Conservation (phyloP, 495 filamentous ascomycete species). For the Neurospora sp. region DNA sequence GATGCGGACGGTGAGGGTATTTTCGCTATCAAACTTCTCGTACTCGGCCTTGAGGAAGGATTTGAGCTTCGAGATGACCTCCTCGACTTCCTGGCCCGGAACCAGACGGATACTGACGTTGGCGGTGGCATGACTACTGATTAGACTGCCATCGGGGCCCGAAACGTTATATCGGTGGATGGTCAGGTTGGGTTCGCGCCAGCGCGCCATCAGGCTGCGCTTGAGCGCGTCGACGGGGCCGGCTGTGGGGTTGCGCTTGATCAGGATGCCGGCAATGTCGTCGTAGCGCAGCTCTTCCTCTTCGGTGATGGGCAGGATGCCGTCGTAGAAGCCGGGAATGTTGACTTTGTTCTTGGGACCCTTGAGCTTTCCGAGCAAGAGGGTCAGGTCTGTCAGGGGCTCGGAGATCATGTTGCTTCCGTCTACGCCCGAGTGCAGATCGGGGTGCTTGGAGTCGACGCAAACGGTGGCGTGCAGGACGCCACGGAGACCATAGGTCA, state of each 20-base stretch:
- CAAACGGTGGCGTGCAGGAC: slow-evolving; percentile 88
- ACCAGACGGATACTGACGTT: slow-evolving; percentile 86
- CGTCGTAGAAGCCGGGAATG: slow-evolving; percentile 73
- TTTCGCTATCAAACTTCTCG: slow-evolving; percentile 59
- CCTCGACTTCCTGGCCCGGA: slow-evolving; percentile 74
- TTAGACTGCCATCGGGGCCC: slow-evolving; percentile 74
- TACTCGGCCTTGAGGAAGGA: slow-evolving; percentile 65
- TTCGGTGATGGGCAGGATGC: slow-evolving; percentile 62
- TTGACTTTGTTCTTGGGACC: slow-evolving; percentile 52
- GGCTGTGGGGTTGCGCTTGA: slow-evolving; percentile 56
- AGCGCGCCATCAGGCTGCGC: slow-evolving; percentile 75
- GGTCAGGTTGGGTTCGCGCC: slow-evolving; percentile 92
- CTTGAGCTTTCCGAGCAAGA: slow-evolving; percentile 68
- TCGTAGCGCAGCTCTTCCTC: slow-evolving; percentile 75
- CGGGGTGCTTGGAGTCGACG: slow-evolving; percentile 73
- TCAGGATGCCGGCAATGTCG: slow-evolving; percentile 67
- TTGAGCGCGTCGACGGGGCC: slow-evolving; percentile 59
- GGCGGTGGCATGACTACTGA: slow-evolving; percentile 76
- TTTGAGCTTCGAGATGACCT: slow-evolving; percentile 57
- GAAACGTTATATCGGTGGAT: slow-evolving; percentile 89
- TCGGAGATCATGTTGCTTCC: slow-evolving; percentile 82
- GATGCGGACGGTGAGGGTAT: slow-evolving; percentile 71
- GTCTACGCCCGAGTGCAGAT: slow-evolving; percentile 92
- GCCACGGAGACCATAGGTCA: slow-evolving; percentile 92
- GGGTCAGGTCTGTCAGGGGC: slow-evolving; percentile 78